These are phyloP conservation scores for Ophioceras dolichostomum DNA, from an alignment of 2,329 filamentous ascomycete genomes.

Conservation along the genomic window DNA sequence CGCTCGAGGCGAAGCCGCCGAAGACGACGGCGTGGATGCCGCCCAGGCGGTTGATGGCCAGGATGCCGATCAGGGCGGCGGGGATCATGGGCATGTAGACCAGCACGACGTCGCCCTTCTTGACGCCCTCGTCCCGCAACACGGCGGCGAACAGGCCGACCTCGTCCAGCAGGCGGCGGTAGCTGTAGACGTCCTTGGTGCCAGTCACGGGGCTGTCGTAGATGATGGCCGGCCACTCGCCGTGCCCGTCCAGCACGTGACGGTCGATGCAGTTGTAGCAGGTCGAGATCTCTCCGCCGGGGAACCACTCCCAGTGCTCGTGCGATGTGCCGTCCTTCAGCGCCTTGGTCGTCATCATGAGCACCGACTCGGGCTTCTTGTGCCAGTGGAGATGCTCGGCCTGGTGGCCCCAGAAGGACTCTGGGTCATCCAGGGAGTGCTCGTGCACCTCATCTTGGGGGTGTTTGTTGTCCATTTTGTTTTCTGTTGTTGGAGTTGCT, in stretches of 20 bases:
- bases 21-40: slow-evolving; percentile 90
- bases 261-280: slow-evolving; percentile 87
- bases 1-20: slow-evolving; percentile 73
- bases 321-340: slow-evolving; percentile 51
- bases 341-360: slow-evolving; percentile 49
- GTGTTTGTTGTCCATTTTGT: slow-evolving; percentile 10
- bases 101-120: slow-evolving; percentile 74
- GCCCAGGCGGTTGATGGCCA: slow-evolving; percentile 70
- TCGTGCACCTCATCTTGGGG: slow-evolving; percentile 38
- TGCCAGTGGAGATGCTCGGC: slow-evolving; percentile 73
- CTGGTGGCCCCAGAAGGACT: slow-evolving; percentile 64
- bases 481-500: not conserved
- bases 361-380: slow-evolving; percentile 52
- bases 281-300: slow-evolving; percentile 77
- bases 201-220: slow-evolving; percentile 81
- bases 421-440: slow-evolving; percentile 54
- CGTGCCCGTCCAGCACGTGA: slow-evolving; percentile 71
- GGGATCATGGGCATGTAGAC: slow-evolving; percentile 98
- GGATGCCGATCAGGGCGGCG: slow-evolving; percentile 71
- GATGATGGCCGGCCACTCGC: slow-evolving; percentile 61
- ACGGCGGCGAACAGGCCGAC: slow-evolving; percentile 75
- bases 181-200: slow-evolving; percentile 61
- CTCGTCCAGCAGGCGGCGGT: slow-evolving; percentile 62
- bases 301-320: slow-evolving; percentile 81
- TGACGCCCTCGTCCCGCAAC: slow-evolving; percentile 68